Evolutionary conservation across 352 stramenopile species (phyloP).

Genomic region (Phytophthora pistaciae): DNA sequence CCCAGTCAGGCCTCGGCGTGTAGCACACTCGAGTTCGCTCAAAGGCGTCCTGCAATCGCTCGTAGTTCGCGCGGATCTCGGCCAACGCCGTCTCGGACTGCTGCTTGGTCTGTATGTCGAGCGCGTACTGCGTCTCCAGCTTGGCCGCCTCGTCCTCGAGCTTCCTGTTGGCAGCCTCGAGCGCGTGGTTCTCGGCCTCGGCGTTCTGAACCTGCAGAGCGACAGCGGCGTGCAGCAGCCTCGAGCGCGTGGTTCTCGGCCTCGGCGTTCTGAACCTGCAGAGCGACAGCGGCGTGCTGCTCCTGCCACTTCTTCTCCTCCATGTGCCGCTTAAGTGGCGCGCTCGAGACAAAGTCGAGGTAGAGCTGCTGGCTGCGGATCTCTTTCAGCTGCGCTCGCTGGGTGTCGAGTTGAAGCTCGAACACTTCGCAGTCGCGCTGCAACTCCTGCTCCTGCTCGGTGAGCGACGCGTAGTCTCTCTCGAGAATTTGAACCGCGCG

Average conservation of each 20-base stretch:
- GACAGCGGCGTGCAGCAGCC: constrained; percentile 44
- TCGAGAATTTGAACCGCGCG: constrained; percentile 52
- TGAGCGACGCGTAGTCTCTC: constrained; percentile 54
- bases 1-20: constrained; percentile 74
- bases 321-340: constrained; percentile 64
- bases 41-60: constrained; percentile 36
- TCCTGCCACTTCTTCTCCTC: constrained; percentile 72
- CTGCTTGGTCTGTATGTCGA: constrained; percentile 39
- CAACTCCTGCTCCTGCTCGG: constrained; percentile 50
- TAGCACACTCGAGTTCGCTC: constrained; percentile 59
- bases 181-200: constrained; percentile 46
- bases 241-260: constrained; percentile 49
- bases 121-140: constrained; percentile 50
- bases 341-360: constrained; percentile 65
- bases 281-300: constrained; percentile 44
- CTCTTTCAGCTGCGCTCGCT: constrained; percentile 48
- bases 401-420: constrained; percentile 47
- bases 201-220: constrained; percentile 35
- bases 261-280: constrained; percentile 43
- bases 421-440: constrained; percentile 58
- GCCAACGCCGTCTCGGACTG: constrained; percentile 24
- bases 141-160: constrained; percentile 44
- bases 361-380: constrained; percentile 60
- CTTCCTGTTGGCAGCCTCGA: constrained; percentile 53
- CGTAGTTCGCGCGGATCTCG: constrained; percentile 33